Conservation (phyloP, 2,329 filamentous ascomycete species). For the Grosmannia clavigera region DNA sequence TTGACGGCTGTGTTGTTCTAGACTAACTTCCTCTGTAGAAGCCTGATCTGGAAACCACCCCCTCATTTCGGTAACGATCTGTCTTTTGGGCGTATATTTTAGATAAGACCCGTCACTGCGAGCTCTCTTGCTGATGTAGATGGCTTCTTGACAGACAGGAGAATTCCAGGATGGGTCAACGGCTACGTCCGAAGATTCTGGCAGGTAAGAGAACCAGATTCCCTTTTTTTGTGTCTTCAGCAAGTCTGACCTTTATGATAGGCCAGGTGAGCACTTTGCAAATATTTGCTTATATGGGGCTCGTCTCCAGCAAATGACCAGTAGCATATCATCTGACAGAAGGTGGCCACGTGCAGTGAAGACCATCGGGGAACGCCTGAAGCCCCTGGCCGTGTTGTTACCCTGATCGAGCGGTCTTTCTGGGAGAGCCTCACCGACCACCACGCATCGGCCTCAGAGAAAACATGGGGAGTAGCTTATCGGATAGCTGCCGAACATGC, state of each 20-base stretch:
- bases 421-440: constrained; percentile 68
- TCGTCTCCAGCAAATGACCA: background rate
- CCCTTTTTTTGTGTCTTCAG: background rate
- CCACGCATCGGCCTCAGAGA: constrained; percentile 46
- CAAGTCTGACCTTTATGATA: background rate
- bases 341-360: constrained; percentile 35
- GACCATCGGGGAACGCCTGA: constrained; percentile 89
- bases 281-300: background rate
- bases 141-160: constrained; percentile 46
- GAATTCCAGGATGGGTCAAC: constrained; percentile 79
- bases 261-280: constrained; percentile 4
- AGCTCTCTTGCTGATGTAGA: background rate
- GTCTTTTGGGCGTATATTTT: background rate
- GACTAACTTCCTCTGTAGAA: constrained; percentile 38
- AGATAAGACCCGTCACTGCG: no score
- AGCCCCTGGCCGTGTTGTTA: constrained; percentile 81
- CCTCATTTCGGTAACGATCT: constrained; percentile 69
- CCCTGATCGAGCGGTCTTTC: constrained; percentile 71
- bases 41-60: constrained; percentile 95
- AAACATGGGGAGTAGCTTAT: constrained; percentile 88
- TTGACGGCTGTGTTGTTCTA: background rate
- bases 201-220: constrained; percentile 56
- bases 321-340: background rate
- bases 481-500: constrained; percentile 64
- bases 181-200: constrained; percentile 94